Percentiles rank a stretch among this genome's conserved stretches.
phyloP scores from a whole-genome alignment of 148 eudicot species.

The Oxyria digyna region DNA sequence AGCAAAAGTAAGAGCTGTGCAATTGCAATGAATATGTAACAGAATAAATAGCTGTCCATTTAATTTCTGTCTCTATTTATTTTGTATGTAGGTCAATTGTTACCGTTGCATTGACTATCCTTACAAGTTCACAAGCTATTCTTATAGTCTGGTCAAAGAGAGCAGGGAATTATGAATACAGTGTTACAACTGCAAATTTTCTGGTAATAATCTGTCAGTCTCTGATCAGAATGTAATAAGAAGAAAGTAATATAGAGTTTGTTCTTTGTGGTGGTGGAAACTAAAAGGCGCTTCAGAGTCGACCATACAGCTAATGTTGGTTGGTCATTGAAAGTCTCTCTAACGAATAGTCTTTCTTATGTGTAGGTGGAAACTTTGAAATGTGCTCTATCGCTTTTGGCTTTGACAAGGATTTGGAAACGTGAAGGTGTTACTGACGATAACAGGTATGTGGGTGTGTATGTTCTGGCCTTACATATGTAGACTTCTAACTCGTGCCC shows the following conservation, averaged over 20 bases:
- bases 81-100: conserved; percentile 53
- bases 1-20: conserved; percentile 57
- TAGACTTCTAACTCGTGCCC: not conserved
- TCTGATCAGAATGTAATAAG: not conserved
- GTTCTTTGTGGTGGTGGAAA: not conserved
- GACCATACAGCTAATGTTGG: not conserved
- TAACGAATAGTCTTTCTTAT: conserved; percentile 9
- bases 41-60: not conserved
- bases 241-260: not conserved
- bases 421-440: conserved; percentile 90
- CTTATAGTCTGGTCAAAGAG: conserved; percentile 98
- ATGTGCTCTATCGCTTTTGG: conserved; percentile 82
- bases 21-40: not conserved
- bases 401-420: conserved; percentile 76
- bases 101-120: conserved; percentile 78
- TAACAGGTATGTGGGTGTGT: conserved; percentile 45
- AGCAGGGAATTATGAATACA: conserved; percentile 96
- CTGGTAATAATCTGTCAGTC: conserved; percentile 42
- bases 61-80: not conserved
- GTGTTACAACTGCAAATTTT: conserved; percentile 96
- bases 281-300: not conserved
- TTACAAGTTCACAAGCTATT: conserved; percentile 96
- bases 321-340: not conserved
- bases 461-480: not conserved
- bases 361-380: conserved; percentile 88